Conservation (phyloP, 148 eudicot species). For the Amaranthus palmeri region DNA sequence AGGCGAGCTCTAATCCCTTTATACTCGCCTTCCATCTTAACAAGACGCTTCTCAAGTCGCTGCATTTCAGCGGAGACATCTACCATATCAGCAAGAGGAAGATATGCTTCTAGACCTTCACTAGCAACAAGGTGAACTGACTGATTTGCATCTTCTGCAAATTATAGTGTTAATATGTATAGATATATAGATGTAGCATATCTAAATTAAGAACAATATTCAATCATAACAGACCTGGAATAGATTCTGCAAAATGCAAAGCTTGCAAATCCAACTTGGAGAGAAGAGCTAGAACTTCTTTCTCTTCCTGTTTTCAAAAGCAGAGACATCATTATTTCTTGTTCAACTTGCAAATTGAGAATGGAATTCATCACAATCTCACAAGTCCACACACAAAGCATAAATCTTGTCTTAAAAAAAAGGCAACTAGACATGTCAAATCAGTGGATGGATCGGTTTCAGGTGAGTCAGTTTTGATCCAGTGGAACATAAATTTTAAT, state of each 20-base stretch:
- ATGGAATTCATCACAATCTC: neutral
- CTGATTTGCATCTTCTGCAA: conserved; percentile 71
- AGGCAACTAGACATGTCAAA: too few species aligned
- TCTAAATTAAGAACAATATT: neutral
- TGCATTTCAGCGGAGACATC: conserved; percentile 86
- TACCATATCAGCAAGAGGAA: conserved; percentile 95
- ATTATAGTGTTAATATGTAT: conserved; percentile 9
- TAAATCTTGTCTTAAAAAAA: neutral
- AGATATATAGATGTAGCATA: neutral
- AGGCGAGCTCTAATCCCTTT: conserved; percentile 70
- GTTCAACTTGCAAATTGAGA: neutral
- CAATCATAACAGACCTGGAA: conserved; percentile 50
- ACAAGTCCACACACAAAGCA: neutral
- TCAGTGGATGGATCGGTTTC: too few species aligned
- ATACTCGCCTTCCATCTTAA: conserved; percentile 86
- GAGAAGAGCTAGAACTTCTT: conserved; percentile 83
- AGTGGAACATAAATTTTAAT: too few species aligned
- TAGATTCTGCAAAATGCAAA: conserved; percentile 53
- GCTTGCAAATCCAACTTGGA: conserved; percentile 77
- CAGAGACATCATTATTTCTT: neutral
- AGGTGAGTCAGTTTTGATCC: too few species aligned
- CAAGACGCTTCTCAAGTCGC: conserved; percentile 79
- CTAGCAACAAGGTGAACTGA: conserved; percentile 95
- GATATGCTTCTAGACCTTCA: conserved; percentile 97
- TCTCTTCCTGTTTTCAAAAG: conserved; percentile 65